A percentile compares a stretch with the other conserved stretches of the same genome.
phyloP scores from a whole-genome alignment of 495 filamentous ascomycete genomes.

The Hypoxylon trugodes region DNA sequence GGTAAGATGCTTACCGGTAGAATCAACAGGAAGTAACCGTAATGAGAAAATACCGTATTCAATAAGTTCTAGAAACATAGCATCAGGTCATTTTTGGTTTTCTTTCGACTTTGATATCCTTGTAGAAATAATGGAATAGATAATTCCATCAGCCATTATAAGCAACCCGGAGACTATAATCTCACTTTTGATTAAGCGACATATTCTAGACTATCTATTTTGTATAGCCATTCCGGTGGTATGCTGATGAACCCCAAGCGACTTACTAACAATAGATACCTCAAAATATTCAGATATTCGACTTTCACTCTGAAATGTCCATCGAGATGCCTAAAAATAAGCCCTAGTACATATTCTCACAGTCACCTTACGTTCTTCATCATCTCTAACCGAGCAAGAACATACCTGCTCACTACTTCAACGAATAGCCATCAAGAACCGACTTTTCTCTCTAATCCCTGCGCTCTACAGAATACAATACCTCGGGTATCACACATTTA shows the following conservation, averaged over 20 bases:
- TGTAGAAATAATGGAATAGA: not conserved
- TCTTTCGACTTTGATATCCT: not conserved
- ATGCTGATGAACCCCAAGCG: too few relatives aligned
- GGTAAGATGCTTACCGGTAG: slow-evolving; percentile 39
- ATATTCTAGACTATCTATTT: slow-evolving; percentile 14
- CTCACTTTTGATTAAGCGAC: slow-evolving; percentile 20
- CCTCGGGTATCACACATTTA: too few relatives aligned
- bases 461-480: not conserved
- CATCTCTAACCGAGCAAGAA: not conserved
- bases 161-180: slow-evolving; percentile 21
- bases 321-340: too few relatives aligned
- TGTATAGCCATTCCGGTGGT: slow-evolving; percentile 7
- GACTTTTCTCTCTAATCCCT: not conserved
- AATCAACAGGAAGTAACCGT: slow-evolving; percentile 10
- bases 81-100: not conserved
- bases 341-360: not conserved
- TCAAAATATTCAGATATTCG: too few relatives aligned
- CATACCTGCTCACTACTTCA: not conserved
- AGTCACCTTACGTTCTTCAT: not conserved
- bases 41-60: slow-evolving; percentile 10
- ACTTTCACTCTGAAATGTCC: too few relatives aligned
- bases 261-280: too few relatives aligned
- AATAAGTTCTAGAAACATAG: not conserved
- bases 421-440: slow-evolving; percentile 4
- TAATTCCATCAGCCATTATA: slow-evolving; percentile 26